Conservation (phyloP, 1,139 yeast species). For the Suhomyces taliae region DNA sequence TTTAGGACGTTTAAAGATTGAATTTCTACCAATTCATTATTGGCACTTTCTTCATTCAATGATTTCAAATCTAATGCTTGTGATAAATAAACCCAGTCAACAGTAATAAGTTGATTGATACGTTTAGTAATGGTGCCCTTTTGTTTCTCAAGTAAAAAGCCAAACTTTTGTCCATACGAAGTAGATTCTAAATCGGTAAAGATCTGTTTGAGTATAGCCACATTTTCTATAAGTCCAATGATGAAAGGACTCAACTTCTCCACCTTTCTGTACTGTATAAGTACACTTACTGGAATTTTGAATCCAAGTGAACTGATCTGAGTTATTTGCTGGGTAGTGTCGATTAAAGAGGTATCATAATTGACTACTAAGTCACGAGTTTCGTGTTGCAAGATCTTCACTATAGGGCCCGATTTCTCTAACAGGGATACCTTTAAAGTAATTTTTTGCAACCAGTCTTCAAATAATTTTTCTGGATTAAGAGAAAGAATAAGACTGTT, state of each 20-base stretch:
- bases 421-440: constrained; percentile 11
- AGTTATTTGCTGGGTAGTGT: constrained; percentile 53
- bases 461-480: constrained; percentile 42
- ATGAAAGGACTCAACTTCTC: constrained; percentile 59
- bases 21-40: constrained; percentile 36
- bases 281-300: constrained; percentile 50
- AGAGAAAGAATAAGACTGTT: constrained; percentile 44
- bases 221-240: constrained; percentile 49
- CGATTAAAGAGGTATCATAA: constrained; percentile 49
- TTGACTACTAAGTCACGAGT: constrained; percentile 35
- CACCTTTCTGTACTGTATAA: constrained; percentile 43
- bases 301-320: constrained; percentile 54
- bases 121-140: constrained; percentile 29
- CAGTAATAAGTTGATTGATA: constrained; percentile 27
- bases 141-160: constrained; percentile 43
- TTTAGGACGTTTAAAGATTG: constrained; percentile 39
- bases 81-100: constrained; percentile 58
- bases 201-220: constrained; percentile 30
- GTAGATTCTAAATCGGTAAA: constrained; percentile 21
- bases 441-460: constrained; percentile 46
- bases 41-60: constrained; percentile 10
- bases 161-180: constrained; percentile 36
- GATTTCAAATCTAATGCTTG: constrained; percentile 48
- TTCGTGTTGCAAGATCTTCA: constrained; percentile 29
- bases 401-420: constrained; percentile 35